Percentiles rank a stretch among this genome's conserved stretches.
Conservation (phyloP, 2,329 filamentous ascomycete genomes). For the Pseudogymnoascus sp. region DNA sequence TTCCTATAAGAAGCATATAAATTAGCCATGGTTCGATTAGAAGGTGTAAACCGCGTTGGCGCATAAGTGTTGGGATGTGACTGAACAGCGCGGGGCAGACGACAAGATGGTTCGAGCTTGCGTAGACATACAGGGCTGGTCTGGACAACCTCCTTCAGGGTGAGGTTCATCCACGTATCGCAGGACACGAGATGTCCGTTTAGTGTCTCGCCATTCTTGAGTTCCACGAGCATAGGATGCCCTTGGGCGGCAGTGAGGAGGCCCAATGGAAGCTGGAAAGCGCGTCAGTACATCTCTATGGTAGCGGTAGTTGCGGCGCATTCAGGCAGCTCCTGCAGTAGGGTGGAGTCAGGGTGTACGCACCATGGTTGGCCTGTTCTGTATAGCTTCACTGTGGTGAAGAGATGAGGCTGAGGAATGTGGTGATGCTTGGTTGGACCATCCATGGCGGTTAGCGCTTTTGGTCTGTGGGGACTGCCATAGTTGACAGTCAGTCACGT, state of each 20-base stretch:
- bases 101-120: not conserved
- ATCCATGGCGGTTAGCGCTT: not conserved
- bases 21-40: not conserved
- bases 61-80: not conserved
- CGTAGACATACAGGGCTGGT: constrained; percentile 62
- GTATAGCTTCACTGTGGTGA: constrained; percentile 4
- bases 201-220: constrained; percentile 94
- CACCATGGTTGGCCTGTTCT: constrained; percentile 8
- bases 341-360: not conserved
- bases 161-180: constrained; percentile 99
- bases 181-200: constrained; percentile 94
- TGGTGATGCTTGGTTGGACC: constrained; percentile 9
- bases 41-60: not conserved
- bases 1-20: constrained; percentile 45
- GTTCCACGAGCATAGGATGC: constrained; percentile 94
- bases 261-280: constrained; percentile 57
- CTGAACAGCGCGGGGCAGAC: not conserved
- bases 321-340: not conserved
- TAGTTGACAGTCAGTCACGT: not conserved
- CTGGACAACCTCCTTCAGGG: constrained; percentile 92
- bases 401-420: not conserved
- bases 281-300: not conserved
- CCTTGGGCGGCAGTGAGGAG: constrained; percentile 93
- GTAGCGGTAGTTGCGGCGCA: not conserved
- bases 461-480: not conserved